Conservation (phyloP, 345 rosid species). For the Brassica cretica region DNA sequence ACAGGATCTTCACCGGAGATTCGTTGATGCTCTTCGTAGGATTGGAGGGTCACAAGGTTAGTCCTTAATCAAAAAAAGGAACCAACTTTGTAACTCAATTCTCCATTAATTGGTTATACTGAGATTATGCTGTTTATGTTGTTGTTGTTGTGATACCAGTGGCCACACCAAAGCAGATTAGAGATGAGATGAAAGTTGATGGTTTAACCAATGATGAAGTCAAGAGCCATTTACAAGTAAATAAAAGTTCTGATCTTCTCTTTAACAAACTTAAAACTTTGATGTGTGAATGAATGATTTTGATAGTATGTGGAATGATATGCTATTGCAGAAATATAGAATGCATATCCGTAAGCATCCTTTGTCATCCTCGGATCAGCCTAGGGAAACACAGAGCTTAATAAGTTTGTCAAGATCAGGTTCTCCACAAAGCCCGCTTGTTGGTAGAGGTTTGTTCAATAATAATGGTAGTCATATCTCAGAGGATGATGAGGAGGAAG, state of each 20-base stretch:
- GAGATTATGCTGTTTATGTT: constrained; percentile 11
- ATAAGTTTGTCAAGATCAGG: constrained; percentile 48
- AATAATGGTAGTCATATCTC: constrained; percentile 48
- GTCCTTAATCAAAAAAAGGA: neutral
- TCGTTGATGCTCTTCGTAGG: constrained; percentile 63
- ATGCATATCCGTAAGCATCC: constrained; percentile 62
- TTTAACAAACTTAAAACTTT: neutral
- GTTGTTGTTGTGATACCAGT: constrained; percentile 44
- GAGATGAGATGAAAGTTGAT: constrained; percentile 76
- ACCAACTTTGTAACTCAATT: neutral
- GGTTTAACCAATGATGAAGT: constrained; percentile 93
- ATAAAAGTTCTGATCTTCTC: constrained; percentile 1
- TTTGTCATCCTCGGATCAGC: constrained; percentile 38
- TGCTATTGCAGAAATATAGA: constrained; percentile 67
- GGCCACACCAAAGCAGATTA: constrained; percentile 84
- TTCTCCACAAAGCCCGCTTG: constrained; percentile 66
- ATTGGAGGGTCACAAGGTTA: constrained; percentile 39
- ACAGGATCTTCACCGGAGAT: constrained; percentile 70
- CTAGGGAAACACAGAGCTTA: constrained; percentile 40
- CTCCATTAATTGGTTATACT: constrained; percentile 11
- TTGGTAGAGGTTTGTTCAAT: constrained; percentile 44
- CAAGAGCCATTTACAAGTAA: constrained; percentile 89
- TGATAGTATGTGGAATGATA: constrained; percentile 13
- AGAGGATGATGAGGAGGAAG: constrained; percentile 43
- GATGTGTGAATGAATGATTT: constrained; percentile 10